Conservation (phyloP, 1,284 basidiomycete genomes). For the Amylostereum areolatum region DNA sequence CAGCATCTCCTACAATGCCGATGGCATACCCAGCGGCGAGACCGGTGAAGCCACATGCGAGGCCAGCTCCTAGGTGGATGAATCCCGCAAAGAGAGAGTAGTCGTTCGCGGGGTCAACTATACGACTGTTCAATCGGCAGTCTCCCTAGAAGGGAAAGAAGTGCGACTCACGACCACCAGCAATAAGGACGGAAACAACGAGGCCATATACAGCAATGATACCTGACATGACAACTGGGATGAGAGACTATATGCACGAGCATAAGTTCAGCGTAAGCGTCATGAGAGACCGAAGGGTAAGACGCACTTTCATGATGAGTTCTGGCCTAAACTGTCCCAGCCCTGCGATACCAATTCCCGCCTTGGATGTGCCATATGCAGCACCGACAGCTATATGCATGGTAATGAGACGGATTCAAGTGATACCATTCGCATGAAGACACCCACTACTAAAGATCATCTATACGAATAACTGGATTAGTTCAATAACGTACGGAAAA, state of each 20-base stretch:
- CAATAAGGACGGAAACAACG: slow-evolving; percentile 67
- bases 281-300: slow-evolving; percentile 24
- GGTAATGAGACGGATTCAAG: slow-evolving; percentile 5
- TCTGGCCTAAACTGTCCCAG: slow-evolving; percentile 93
- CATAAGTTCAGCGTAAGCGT: slow-evolving; percentile 1
- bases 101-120: slow-evolving; percentile 58
- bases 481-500: not conserved
- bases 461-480: slow-evolving; percentile 29
- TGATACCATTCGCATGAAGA: not conserved
- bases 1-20: slow-evolving; percentile 92
- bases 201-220: slow-evolving; percentile 68
- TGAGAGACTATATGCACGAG: slow-evolving; percentile 58
- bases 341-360: slow-evolving; percentile 97
- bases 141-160: slow-evolving; percentile 40
- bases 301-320: slow-evolving; percentile 93
- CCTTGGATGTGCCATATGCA: slow-evolving; percentile 95
- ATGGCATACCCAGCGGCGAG: slow-evolving; percentile 98
- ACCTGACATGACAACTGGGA: slow-evolving; percentile 86
- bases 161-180: slow-evolving; percentile 45
- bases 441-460: slow-evolving; percentile 84
- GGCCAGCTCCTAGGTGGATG: slow-evolving; percentile 90
- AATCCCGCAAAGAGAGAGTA: slow-evolving; percentile 85
- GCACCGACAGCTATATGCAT: slow-evolving; percentile 82
- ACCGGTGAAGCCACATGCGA: slow-evolving; percentile 89
- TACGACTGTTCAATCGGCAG: slow-evolving; percentile 23